These are phyloP conservation scores for Zygnema cylindricum DNA, from an alignment of 139 green algal species.

Conservation along the genomic window DNA sequence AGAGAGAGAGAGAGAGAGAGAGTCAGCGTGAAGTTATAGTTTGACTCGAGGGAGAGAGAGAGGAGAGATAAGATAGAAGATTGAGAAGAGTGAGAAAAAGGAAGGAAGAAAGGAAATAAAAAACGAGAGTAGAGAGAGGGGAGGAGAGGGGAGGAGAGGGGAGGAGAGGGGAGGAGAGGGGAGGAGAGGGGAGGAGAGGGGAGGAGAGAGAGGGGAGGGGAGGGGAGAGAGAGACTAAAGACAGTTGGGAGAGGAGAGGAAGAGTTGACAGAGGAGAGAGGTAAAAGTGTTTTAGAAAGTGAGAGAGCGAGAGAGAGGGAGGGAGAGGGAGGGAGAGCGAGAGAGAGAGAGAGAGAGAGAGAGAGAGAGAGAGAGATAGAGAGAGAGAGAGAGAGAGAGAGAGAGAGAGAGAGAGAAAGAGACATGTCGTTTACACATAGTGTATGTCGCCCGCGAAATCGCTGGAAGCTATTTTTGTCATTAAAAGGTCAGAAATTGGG, in stretches of 20 bases:
- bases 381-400: background rate
- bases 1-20: constrained; percentile 17
- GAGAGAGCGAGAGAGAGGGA: background rate
- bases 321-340: background rate
- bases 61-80: background rate
- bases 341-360: background rate
- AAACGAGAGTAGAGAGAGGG: background rate
- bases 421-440: background rate
- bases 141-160: background rate
- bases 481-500: no score
- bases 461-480: background rate
- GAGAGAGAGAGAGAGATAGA: background rate
- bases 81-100: background rate
- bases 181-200: background rate
- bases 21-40: background rate
- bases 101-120: background rate
- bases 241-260: background rate
- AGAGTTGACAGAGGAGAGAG: background rate
- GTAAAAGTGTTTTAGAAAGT: background rate
- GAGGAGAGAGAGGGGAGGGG: background rate
- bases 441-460: background rate
- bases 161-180: background rate
- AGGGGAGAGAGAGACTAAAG: background rate
- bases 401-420: background rate
- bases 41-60: background rate